phyloP scores from a whole-genome alignment of 768 basidiomycete species.

The Myochromella boudieri region DNA sequence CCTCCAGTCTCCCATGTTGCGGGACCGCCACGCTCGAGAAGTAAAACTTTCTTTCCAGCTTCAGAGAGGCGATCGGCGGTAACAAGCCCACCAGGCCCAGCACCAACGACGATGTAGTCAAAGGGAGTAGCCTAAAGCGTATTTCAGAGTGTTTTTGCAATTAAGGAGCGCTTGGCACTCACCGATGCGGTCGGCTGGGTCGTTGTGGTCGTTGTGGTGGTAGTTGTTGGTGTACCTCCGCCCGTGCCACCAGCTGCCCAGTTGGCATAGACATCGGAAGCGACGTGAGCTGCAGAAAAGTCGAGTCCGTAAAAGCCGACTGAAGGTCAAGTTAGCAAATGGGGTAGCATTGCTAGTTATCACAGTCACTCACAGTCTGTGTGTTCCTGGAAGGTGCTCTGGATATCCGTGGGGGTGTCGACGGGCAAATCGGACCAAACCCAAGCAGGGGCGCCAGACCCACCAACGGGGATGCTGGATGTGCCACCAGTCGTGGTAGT shows the following conservation, averaged over 20 bases:
- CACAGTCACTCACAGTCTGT: conserved; percentile 47
- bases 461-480: conserved; percentile 34
- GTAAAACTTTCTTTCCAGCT: conserved; percentile 60
- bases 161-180: neutral
- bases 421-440: conserved; percentile 42
- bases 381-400: conserved; percentile 55
- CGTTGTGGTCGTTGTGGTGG: conserved; percentile 35
- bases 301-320: conserved; percentile 62
- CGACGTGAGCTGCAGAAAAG: conserved; percentile 46
- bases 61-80: conserved; percentile 59
- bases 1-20: conserved; percentile 60
- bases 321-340: conserved; percentile 19
- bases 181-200: conserved; percentile 29
- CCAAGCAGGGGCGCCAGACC: conserved; percentile 50
- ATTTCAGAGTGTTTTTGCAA: neutral
- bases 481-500: conserved; percentile 36
- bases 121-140: conserved; percentile 40
- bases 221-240: conserved; percentile 29
- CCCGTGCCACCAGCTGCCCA: conserved; percentile 52
- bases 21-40: conserved; percentile 65
- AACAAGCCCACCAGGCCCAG: conserved; percentile 59
- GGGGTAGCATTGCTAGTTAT: neutral
- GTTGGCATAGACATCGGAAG: conserved; percentile 42
- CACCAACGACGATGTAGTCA: conserved; percentile 58
- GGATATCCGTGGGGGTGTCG: conserved; percentile 48